Evolutionary conservation across 768 basidiomycete genomes (phyloP).

Genomic region (Hortiboletus campestris): DNA sequence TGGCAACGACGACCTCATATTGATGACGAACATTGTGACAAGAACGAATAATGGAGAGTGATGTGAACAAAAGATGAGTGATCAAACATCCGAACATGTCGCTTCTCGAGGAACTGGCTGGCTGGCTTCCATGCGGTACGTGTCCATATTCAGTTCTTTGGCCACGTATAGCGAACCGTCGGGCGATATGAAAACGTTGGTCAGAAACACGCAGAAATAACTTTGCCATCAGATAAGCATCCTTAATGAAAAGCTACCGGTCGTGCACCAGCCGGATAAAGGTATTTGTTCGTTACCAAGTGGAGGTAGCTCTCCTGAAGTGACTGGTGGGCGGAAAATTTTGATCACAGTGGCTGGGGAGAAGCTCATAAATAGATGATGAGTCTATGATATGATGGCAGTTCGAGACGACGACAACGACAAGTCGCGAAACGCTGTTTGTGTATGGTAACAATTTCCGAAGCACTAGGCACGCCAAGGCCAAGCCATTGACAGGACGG

Average conservation of each 20-base stretch:
- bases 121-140: slow-evolving; percentile 15
- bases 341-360: slow-evolving; percentile 4
- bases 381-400: slow-evolving; percentile 1
- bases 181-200: slow-evolving; percentile 27
- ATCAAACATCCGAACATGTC: slow-evolving; percentile 15
- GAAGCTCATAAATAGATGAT: not conserved
- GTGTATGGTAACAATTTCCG: slow-evolving; percentile 25
- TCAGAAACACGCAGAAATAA: slow-evolving; percentile 16
- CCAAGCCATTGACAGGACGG: not conserved
- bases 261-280: slow-evolving; percentile 14
- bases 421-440: slow-evolving; percentile 11
- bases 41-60: not conserved
- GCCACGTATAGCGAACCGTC: slow-evolving; percentile 13
- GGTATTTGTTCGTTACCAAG: slow-evolving; percentile 16
- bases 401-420: not conserved
- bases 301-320: slow-evolving; percentile 18
- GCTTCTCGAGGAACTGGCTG: slow-evolving; percentile 4
- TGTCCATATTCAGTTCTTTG: slow-evolving; percentile 3
- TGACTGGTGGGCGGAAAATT: not conserved
- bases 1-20: not conserved
- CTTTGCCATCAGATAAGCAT: slow-evolving; percentile 23
- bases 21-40: slow-evolving; percentile 5
- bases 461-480: slow-evolving; percentile 1
- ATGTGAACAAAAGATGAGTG: slow-evolving; percentile 3
- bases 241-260: slow-evolving; percentile 24